phyloP scores from a whole-genome alignment of 2,329 filamentous ascomycete genomes.

The Chlorencoelia australis region DNA sequence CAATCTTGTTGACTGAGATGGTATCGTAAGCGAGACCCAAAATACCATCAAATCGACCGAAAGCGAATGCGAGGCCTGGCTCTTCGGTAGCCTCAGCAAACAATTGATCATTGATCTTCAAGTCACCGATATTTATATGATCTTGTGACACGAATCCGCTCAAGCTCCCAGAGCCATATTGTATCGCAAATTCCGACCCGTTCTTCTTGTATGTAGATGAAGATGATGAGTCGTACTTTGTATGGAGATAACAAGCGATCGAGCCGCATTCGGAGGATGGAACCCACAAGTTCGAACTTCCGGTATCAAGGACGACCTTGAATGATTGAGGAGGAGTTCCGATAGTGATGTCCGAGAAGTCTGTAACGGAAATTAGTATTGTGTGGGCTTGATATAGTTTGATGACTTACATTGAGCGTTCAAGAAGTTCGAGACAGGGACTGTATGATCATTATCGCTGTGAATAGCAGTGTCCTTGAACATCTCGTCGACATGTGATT shows the following conservation, averaged over 20 bases:
- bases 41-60: slow-evolving; percentile 95
- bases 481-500: slow-evolving; percentile 61
- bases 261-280: slow-evolving; percentile 83
- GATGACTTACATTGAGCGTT: slow-evolving; percentile 84
- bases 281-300: slow-evolving; percentile 98
- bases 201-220: slow-evolving; percentile 94
- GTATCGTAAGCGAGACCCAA: slow-evolving; percentile 88
- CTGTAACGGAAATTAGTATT: slow-evolving; percentile 35
- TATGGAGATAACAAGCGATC: slow-evolving; percentile 96
- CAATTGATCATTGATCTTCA: slow-evolving; percentile 79
- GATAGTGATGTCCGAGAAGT: slow-evolving; percentile 94
- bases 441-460: slow-evolving; percentile 59
- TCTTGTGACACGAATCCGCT: slow-evolving; percentile 92
- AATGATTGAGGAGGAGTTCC: slow-evolving; percentile 88
- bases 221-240: slow-evolving; percentile 83
- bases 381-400: neutral
- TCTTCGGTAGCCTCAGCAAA: slow-evolving; percentile 95
- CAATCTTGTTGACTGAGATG: slow-evolving; percentile 93
- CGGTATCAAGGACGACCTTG: slow-evolving; percentile 98
- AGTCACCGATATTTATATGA: slow-evolving; percentile 74
- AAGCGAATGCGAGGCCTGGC: slow-evolving; percentile 94
- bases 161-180: slow-evolving; percentile 89
- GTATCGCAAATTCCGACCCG: slow-evolving; percentile 83
- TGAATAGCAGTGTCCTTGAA: slow-evolving; percentile 67
- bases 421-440: slow-evolving; percentile 93